These are phyloP conservation scores for Solidago caesia DNA, from an alignment of 129 eudicot species.

Conservation along the genomic window DNA sequence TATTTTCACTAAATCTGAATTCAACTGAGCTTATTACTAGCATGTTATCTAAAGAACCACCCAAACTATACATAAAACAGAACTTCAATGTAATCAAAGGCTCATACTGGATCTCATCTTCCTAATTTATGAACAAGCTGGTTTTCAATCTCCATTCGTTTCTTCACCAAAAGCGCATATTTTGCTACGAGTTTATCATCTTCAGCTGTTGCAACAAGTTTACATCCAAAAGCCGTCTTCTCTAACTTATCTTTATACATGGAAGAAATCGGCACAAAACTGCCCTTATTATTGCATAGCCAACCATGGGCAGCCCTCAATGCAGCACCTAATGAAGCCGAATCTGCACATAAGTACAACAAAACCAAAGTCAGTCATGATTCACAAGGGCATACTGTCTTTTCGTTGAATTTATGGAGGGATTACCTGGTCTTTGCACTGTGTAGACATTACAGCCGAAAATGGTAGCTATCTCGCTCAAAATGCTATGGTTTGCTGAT, in stretches of 20 bases:
- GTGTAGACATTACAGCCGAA: slow-evolving; percentile 81
- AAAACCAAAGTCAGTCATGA: not conserved
- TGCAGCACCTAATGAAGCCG: slow-evolving; percentile 95
- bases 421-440: slow-evolving; percentile 76
- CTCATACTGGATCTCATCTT: slow-evolving; percentile 9
- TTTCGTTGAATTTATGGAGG: not conserved
- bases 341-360: slow-evolving; percentile 44
- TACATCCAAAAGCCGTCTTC: slow-evolving; percentile 66
- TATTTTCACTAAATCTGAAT: not conserved
- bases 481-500: slow-evolving; percentile 66
- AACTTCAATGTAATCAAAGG: not conserved
- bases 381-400: not conserved
- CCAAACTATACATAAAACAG: not conserved
- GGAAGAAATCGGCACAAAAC: slow-evolving; percentile 59
- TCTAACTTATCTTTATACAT: slow-evolving; percentile 69
- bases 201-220: slow-evolving; percentile 62
- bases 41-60: not conserved
- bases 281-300: slow-evolving; percentile 69
- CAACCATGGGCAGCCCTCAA: slow-evolving; percentile 98
- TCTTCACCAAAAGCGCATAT: slow-evolving; percentile 66
- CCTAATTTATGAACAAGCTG: slow-evolving; percentile 64
- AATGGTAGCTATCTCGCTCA: slow-evolving; percentile 62
- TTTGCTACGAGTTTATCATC: slow-evolving; percentile 56
- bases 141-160: slow-evolving; percentile 77
- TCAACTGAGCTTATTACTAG: not conserved